phyloP scores from a whole-genome alignment of 495 filamentous ascomycete species.

The Xylaria grammica region DNA sequence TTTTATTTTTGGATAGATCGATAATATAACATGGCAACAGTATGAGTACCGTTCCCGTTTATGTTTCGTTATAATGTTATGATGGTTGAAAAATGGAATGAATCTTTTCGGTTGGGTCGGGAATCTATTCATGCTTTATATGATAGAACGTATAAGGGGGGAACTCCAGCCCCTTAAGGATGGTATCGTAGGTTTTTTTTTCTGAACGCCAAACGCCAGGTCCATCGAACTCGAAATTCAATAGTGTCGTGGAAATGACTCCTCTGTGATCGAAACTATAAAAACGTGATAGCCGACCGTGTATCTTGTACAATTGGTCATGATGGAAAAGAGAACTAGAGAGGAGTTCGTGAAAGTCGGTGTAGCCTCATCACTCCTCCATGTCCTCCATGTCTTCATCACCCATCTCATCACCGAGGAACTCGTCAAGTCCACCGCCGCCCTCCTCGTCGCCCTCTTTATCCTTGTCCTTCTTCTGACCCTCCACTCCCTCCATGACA shows the following conservation, averaged over 20 bases:
- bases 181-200: constrained; percentile 5
- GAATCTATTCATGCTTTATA: not conserved
- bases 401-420: constrained; percentile 48
- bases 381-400: constrained; percentile 43
- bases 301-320: not conserved
- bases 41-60: not conserved
- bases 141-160: not conserved
- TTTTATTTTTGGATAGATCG: not conserved
- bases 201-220: constrained; percentile 16
- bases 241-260: not conserved
- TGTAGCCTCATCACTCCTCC: constrained; percentile 18
- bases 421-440: constrained; percentile 62
- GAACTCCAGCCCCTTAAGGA: not conserved
- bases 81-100: not conserved
- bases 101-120: not conserved
- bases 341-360: too few species aligned
- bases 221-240: not conserved
- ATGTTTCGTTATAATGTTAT: not conserved
- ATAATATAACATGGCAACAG: constrained; percentile 6
- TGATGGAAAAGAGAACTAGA: too few species aligned
- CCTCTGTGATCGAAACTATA: not conserved
- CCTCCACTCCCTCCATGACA: constrained; percentile 54
- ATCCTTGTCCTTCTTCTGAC: constrained; percentile 40
- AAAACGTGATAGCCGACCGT: not conserved
- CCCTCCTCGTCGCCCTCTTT: constrained; percentile 51